phyloP scores from a whole-genome alignment of 2,329 filamentous ascomycete genomes.

The Cordyceps fumosorosea region DNA sequence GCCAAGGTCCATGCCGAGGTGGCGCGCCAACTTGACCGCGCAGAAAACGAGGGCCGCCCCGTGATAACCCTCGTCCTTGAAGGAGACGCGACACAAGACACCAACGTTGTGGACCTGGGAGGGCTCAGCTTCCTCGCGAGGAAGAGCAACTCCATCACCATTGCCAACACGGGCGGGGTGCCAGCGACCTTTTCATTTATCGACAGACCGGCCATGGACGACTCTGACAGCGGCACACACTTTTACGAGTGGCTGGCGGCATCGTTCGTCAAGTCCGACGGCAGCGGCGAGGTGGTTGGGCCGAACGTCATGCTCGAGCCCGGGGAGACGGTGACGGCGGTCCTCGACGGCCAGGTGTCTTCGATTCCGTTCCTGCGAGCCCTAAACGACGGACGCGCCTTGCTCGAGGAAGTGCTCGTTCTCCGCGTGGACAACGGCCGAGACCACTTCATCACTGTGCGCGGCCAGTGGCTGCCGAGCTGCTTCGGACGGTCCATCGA shows the following conservation, averaged over 20 bases:
- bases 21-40: constrained; percentile 78
- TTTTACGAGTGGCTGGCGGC: constrained; percentile 64
- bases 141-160: constrained; percentile 63
- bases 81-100: constrained; percentile 36
- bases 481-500: constrained; percentile 82
- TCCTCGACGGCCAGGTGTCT: constrained; percentile 61
- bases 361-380: constrained; percentile 56
- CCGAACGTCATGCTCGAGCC: constrained; percentile 66
- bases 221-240: constrained; percentile 28
- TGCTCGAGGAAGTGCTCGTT: constrained; percentile 80
- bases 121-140: constrained; percentile 62
- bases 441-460: constrained; percentile 85
- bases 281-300: constrained; percentile 29
- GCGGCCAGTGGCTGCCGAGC: constrained; percentile 71
- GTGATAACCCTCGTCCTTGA: constrained; percentile 79
- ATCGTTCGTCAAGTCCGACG: constrained; percentile 45
- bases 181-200: constrained; percentile 74
- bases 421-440: constrained; percentile 76
- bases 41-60: constrained; percentile 84
- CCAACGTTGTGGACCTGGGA: constrained; percentile 67
- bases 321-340: constrained; percentile 70
- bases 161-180: constrained; percentile 88
- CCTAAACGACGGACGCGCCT: constrained; percentile 61
- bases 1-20: constrained; percentile 80
- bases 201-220: constrained; percentile 53